phyloP scores from a whole-genome alignment of 116 monocot genomes.

The Zostera marina region DNA sequence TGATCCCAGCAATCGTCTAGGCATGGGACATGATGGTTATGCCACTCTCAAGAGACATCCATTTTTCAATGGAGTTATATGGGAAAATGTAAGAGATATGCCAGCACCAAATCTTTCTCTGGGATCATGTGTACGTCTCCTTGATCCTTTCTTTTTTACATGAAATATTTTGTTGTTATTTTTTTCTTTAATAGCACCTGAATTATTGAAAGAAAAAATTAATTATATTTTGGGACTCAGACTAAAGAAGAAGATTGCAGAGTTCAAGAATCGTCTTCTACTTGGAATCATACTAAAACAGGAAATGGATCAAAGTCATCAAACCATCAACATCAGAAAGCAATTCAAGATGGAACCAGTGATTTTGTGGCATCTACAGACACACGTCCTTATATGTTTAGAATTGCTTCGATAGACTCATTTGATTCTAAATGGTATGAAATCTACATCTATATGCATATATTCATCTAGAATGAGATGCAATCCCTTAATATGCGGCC shows the following conservation, averaged over 20 bases:
- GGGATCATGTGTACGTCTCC: slow-evolving; percentile 31
- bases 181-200: neutral
- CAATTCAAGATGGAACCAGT: slow-evolving; percentile 19
- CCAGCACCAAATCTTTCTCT: slow-evolving; percentile 57
- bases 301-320: slow-evolving; percentile 24
- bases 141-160: neutral
- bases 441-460: too few relatives aligned
- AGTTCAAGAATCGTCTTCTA: slow-evolving; percentile 33
- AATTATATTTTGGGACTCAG: slow-evolving; percentile 22
- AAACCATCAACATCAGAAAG: too few relatives aligned
- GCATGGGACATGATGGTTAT: slow-evolving; percentile 81
- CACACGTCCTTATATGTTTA: slow-evolving; percentile 41
- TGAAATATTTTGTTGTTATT: neutral
- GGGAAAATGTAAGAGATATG: slow-evolving; percentile 46
- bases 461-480: too few relatives aligned
- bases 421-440: slow-evolving; percentile 95
- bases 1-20: slow-evolving; percentile 68
- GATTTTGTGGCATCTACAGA: slow-evolving; percentile 54
- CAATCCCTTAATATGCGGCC: too few relatives aligned
- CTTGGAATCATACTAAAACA: slow-evolving; percentile 48
- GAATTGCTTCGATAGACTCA: slow-evolving; percentile 78
- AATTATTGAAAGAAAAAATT: neutral
- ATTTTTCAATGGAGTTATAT: slow-evolving; percentile 77
- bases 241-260: slow-evolving; percentile 28
- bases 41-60: slow-evolving; percentile 73